Conservation (phyloP, 805 yeast genomes). For the Maudiozyma saulgeensis region DNA sequence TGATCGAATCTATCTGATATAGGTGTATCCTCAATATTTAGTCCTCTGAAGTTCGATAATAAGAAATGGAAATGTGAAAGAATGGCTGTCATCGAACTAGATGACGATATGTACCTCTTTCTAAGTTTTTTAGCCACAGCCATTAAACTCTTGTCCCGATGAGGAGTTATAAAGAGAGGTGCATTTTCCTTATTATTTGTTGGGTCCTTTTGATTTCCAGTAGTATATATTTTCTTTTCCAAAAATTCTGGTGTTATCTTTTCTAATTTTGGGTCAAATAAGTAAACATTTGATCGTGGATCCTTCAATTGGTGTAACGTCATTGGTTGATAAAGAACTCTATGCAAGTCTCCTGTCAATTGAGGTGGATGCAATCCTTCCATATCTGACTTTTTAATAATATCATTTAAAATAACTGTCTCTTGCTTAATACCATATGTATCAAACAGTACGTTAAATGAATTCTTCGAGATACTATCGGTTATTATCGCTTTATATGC, state of each 20-base stretch:
- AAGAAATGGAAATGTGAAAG: constrained; percentile 67
- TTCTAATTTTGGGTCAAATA: constrained; percentile 54
- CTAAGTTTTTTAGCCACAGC: constrained; percentile 33
- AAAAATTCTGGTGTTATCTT: constrained; percentile 36
- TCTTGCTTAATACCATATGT: constrained; percentile 7
- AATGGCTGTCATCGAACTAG: constrained; percentile 77
- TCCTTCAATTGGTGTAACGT: constrained; percentile 72
- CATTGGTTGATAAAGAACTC: constrained; percentile 65
- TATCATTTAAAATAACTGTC: constrained; percentile 6
- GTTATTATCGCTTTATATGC: not conserved
- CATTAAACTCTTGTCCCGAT: constrained; percentile 49
- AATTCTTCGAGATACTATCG: not conserved
- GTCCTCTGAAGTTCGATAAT: constrained; percentile 51
- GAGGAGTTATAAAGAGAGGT: constrained; percentile 49
- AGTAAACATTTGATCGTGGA: constrained; percentile 63
- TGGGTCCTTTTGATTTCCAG: not conserved
- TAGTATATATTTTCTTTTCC: constrained; percentile 5
- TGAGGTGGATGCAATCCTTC: constrained; percentile 33
- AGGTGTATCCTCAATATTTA: constrained; percentile 31
- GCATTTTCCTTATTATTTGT: not conserved
- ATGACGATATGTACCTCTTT: constrained; percentile 56
- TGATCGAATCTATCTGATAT: constrained; percentile 39
- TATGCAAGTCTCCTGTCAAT: constrained; percentile 56
- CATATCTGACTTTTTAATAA: not conserved
- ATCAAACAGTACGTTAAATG: constrained; percentile 3